Evolutionary conservation across 495 filamentous ascomycete species (phyloP), one percentile per base, ranked within the genome.

Genomic region (Astrocystis sublimbata): DNA sequence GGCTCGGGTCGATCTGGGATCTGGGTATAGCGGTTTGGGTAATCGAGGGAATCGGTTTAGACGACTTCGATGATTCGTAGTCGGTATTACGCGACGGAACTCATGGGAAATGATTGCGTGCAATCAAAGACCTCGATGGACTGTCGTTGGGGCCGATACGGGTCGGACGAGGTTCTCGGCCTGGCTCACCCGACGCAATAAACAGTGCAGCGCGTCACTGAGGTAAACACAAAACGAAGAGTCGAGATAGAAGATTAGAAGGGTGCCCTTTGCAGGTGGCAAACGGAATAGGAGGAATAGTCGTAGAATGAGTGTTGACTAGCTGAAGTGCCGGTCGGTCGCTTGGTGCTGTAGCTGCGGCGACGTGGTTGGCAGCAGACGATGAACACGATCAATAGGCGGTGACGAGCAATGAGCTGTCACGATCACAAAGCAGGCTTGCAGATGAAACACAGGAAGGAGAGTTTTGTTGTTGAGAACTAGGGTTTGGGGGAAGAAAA

Each of bases 41-140:
- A 42, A 9, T 50, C 21, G 28, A 10, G 33, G 10, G 10, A 56
- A 42, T 28, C 15, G 26, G 4, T 57, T 31, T 26, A 45, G n/a
- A 57, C 40, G 49, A 61, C 49, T 28, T 61, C 49, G 47, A 61
- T 38, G 28, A 61, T 61, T 45, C 47, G 58, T 41, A 33, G 58
- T 61, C 38, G 58, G 19, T 42, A 40, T 42, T 53, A 61, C 28
- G 58, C 58, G 30, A 49, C 19, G 58, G 35, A 49, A 61, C 38
- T 61, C 58, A 61, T 61, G 58, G 58, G 53, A 61, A 30, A 52
- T n/a, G 35, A 35, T 7, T 15, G 26, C 17, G 4, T 7, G n/a
- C 33, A 10, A 4, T 30, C 17, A 24, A 52, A 13, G 19, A n/a
- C 36, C 21, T 51, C 42, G 17, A 33, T n/a, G 35, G 58, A n/a